These are phyloP conservation scores for Lasiosphaeria miniovina DNA, from an alignment of 495 filamentous ascomycete genomes.

Conservation along the genomic window DNA sequence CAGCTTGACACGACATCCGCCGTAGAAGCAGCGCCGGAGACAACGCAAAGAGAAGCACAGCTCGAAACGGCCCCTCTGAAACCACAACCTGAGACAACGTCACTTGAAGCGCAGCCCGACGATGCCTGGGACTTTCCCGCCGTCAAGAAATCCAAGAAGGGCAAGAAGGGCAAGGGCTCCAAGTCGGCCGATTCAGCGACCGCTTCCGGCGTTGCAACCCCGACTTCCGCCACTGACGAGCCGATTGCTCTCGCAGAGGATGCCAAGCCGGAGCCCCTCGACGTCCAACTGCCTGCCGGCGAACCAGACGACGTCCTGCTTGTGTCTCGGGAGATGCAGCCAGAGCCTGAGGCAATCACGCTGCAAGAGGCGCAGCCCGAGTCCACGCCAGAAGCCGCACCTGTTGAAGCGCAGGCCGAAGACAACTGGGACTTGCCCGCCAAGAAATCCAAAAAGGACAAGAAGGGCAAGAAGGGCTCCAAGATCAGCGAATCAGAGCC, in stretches of 20 bases:
- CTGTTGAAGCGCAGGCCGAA: background rate
- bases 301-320: too few relatives aligned
- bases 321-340: background rate
- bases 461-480: slow-evolving; percentile 30
- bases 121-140: slow-evolving; percentile 9
- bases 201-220: slow-evolving; percentile 21
- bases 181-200: slow-evolving; percentile 23
- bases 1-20: too few relatives aligned
- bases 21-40: too few relatives aligned
- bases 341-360: background rate
- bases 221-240: slow-evolving; percentile 28
- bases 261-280: background rate
- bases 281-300: background rate
- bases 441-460: slow-evolving; percentile 31
- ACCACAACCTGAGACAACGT: background rate
- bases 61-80: background rate
- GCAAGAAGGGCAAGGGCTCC: slow-evolving; percentile 23
- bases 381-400: background rate
- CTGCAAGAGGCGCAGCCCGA: background rate
- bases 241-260: background rate
- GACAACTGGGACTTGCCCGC: slow-evolving; percentile 8
- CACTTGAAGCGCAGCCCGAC: background rate
- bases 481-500: slow-evolving; percentile 14
- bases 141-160: slow-evolving; percentile 27
- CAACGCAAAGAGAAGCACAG: background rate